A percentile compares a stretch with the other conserved stretches of the same genome.
These are phyloP conservation scores for Luffa aegyptiaca DNA, from an alignment of 306 rosid species.

Conservation along the genomic window DNA sequence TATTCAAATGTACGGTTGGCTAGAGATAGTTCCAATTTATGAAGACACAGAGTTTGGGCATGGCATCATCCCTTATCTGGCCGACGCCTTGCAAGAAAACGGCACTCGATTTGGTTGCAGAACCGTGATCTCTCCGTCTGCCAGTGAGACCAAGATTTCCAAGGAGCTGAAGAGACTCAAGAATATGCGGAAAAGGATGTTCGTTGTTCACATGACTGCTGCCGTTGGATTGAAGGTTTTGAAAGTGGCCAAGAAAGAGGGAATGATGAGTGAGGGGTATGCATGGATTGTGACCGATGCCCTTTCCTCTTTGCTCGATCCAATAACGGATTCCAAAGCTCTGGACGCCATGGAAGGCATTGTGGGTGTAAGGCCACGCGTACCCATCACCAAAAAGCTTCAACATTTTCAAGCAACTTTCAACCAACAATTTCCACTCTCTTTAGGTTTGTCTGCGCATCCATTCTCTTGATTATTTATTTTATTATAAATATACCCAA, in stretches of 20 bases:
- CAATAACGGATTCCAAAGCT: neutral
- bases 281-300: constrained; percentile 21
- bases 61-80: constrained; percentile 23
- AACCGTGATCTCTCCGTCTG: constrained; percentile 14
- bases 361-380: constrained; percentile 22
- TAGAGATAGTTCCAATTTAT: constrained; percentile 22
- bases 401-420: constrained; percentile 9
- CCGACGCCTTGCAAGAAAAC: constrained; percentile 16
- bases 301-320: constrained; percentile 15
- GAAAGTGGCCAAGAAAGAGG: constrained; percentile 7
- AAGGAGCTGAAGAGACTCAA: constrained; percentile 14
- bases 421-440: neutral
- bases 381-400: constrained; percentile 4
- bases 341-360: constrained; percentile 33
- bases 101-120: constrained; percentile 10
- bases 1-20: constrained; percentile 21
- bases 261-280: constrained; percentile 13
- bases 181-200: constrained; percentile 5
- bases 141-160: neutral
- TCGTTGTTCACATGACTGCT: constrained; percentile 30
- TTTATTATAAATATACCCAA: too few relatives aligned
- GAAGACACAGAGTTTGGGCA: constrained; percentile 32
- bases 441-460: neutral
- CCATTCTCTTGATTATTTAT: too few relatives aligned
- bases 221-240: constrained; percentile 15